A percentile compares a stretch with the other conserved stretches of the same genome.
Conservation (phyloP, 306 rosid species). For the Trifolium subterraneum region DNA sequence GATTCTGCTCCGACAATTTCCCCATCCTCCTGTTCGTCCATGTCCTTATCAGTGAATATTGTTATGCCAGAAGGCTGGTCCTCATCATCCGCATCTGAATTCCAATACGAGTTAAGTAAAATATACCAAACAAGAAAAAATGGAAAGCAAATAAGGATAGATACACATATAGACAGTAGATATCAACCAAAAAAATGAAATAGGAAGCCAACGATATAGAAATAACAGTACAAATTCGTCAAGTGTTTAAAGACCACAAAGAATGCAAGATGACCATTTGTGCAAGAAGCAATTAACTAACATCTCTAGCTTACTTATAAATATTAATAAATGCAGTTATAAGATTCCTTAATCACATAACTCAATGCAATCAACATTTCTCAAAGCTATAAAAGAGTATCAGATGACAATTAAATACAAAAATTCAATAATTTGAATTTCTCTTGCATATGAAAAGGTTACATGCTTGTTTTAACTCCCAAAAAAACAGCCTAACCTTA, state of each 20-base stretch:
- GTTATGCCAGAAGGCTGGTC: constrained; percentile 94
- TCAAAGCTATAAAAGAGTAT: background rate
- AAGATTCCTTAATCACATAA: constrained; percentile 14
- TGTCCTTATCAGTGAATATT: constrained; percentile 67
- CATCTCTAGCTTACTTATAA: background rate
- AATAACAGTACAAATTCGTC: background rate
- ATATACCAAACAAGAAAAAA: constrained; percentile 26
- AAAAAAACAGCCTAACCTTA: constrained; percentile 28
- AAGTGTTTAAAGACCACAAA: background rate
- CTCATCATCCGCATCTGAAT: constrained; percentile 74
- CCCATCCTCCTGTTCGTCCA: constrained; percentile 85
- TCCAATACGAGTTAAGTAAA: constrained; percentile 18
- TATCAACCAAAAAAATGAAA: background rate
- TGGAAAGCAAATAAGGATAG: background rate
- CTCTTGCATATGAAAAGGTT: constrained; percentile 17
- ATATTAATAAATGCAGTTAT: background rate
- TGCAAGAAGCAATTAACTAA: background rate
- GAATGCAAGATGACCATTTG: background rate
- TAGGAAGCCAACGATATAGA: background rate
- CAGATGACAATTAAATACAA: constrained; percentile 21
- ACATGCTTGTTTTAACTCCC: background rate
- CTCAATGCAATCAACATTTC: constrained; percentile 13
- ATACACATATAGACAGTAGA: background rate
- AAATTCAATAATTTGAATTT: constrained; percentile 23
- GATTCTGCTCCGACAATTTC: constrained; percentile 69